Base-by-base conservation (phyloP, 2,329 filamentous ascomycete genomes). In the Alternaria infectoria region DNA sequence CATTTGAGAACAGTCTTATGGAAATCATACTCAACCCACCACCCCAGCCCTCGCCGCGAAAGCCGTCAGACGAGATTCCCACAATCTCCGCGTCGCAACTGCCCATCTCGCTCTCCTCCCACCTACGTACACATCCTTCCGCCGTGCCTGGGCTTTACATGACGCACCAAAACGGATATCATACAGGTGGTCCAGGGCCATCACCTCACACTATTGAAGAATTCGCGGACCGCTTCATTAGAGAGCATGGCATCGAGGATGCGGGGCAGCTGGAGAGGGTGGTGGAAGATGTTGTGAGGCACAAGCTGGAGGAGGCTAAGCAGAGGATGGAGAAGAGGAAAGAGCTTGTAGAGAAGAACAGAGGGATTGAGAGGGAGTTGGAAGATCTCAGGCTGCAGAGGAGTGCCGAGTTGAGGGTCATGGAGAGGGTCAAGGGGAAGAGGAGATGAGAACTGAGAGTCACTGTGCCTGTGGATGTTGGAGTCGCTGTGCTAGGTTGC, bases 121-220 rank as follows among this genome's bases (percentile, higher is more conserved):
- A 78, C 1, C 78, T 82, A 3, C 81, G 83, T 28, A 81, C 78
- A 12, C 80, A 81, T 71, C 68, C 79, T 40, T 81, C 78, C 25
- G 76, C 79, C 8, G 73, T 85, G n/a, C 79, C 82, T 0, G 82
- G 82, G 28, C 62, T 85, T 12, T 74, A 75, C 32, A 78, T 85
- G 57, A 85, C 83, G 0, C 83, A 85, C 64, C 75, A 76, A 3
- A 78, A 80, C 10, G 83, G 83, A n/a, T 83, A 82, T 47, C 74
- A 83, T 26, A 82, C 83, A 47, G 83, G 83, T n/a, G 83, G 83
- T 1, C 82, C 81, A 1, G 81, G 81, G 1, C 78, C 82, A 1
- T 74, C 78, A 11, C 76, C 80, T 4, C 65, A 70, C 6, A 76
- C 79, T 1, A 70, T 78, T 2, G 46, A 60, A 13, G 72, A 71